Percentiles rank a stretch among this genome's conserved stretches.
Evolutionary conservation across 2,329 filamentous ascomycete species (phyloP).

Genomic region (Endoconidiophora polonica): DNA sequence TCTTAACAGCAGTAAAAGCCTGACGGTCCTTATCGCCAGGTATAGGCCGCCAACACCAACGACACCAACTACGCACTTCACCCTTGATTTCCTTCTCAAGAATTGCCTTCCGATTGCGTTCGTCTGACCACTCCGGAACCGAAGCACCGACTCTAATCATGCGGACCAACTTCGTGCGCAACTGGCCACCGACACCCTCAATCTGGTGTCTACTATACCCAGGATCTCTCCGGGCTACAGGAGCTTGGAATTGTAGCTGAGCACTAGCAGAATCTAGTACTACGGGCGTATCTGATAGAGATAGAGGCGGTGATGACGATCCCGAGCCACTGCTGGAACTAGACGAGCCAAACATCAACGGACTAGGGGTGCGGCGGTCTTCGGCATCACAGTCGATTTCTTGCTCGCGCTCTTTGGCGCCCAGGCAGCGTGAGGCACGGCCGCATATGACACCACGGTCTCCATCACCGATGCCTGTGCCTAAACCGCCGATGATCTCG

Average conservation of each 20-base stretch:
- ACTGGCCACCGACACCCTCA: slow-evolving; percentile 71
- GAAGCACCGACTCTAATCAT: slow-evolving; percentile 67
- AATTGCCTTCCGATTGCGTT: slow-evolving; percentile 47
- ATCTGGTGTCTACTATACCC: slow-evolving; percentile 81
- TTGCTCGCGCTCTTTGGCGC: slow-evolving; percentile 58
- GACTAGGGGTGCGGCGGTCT: slow-evolving; percentile 33
- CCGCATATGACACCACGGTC: slow-evolving; percentile 80
- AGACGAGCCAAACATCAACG: slow-evolving; percentile 10
- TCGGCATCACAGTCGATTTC: slow-evolving; percentile 78
- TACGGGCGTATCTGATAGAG: slow-evolving; percentile 3
- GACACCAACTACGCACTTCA: slow-evolving; percentile 65
- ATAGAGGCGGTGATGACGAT: slow-evolving; percentile 13
- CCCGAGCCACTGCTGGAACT: slow-evolving; percentile 14
- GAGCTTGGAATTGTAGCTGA: slow-evolving; percentile 14
- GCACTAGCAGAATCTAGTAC: slow-evolving; percentile 11
- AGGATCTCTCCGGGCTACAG: slow-evolving; percentile 36
- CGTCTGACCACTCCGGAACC: slow-evolving; percentile 74
- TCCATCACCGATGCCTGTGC: slow-evolving; percentile 76
- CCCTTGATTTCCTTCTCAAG: slow-evolving; percentile 56
- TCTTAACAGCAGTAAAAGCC: slow-evolving; percentile 9
- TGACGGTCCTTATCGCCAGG: slow-evolving; percentile 34
- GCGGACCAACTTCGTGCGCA: slow-evolving; percentile 77
- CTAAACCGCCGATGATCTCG: slow-evolving; percentile 61
- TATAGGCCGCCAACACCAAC: slow-evolving; percentile 72
- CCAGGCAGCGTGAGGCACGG: slow-evolving; percentile 59